These are phyloP conservation scores for Viola pubescens DNA, from an alignment of 441 rosid genomes.

Conservation along the genomic window DNA sequence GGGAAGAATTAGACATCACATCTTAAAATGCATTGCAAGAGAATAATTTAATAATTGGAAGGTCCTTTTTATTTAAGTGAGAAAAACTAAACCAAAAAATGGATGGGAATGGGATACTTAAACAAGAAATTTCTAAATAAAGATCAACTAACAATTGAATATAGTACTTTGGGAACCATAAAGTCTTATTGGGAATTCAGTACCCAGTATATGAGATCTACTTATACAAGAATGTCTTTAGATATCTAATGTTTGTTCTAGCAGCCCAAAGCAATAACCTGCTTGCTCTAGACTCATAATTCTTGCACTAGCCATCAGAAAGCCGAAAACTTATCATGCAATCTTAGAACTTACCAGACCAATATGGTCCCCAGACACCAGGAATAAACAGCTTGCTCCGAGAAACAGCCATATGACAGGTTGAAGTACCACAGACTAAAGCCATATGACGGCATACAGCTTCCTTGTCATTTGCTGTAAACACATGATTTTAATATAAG, in stretches of 20 bases:
- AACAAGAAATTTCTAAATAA: background rate
- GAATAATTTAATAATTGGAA: background rate
- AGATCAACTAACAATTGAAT: background rate
- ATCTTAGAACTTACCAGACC: constrained; percentile 69
- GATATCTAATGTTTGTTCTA: background rate
- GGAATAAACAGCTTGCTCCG: constrained; percentile 76
- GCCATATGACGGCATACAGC: constrained; percentile 74
- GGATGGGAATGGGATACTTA: no score
- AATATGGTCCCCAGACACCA: constrained; percentile 99
- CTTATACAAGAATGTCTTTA: background rate
- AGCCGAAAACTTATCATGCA: background rate
- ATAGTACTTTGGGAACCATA: background rate
- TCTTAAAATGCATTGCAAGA: background rate
- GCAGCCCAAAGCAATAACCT: background rate
- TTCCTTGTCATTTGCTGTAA: constrained; percentile 50
- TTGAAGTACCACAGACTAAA: constrained; percentile 91
- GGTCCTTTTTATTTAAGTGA: background rate
- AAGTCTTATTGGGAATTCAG: background rate
- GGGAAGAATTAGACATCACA: no score
- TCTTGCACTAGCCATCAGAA: constrained; percentile 3
- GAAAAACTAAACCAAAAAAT: no score
- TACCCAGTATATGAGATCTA: background rate
- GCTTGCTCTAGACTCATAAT: constrained; percentile 2
- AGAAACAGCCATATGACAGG: constrained; percentile 95
- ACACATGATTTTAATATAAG: constrained; percentile 7